Conservation (phyloP, 768 basidiomycete species). For the Glaciozyma martinii region DNA sequence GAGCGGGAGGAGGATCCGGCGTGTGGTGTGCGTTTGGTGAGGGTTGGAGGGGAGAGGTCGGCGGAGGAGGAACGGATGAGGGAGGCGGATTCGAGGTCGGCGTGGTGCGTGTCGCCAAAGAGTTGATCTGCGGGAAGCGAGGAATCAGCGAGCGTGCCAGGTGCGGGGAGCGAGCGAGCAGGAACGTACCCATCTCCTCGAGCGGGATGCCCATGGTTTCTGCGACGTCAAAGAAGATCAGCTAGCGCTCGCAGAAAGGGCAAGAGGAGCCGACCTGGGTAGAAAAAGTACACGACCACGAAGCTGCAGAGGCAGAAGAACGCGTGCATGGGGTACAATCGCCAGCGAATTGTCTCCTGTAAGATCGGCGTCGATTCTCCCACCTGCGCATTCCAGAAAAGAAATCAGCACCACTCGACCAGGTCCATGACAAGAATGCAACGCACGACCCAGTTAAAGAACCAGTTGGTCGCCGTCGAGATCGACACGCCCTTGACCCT, state of each 20-base stretch:
- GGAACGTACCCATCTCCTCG: constrained; percentile 37
- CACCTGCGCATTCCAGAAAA: constrained; percentile 76
- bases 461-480: constrained; percentile 30
- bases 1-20: no score
- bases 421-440: background rate
- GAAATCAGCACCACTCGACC: background rate
- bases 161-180: no score
- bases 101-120: constrained; percentile 22
- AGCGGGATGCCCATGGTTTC: constrained; percentile 35
- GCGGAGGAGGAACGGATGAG: background rate
- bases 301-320: constrained; percentile 52
- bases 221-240: no score
- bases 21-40: background rate
- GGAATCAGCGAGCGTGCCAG: background rate
- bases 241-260: no score
- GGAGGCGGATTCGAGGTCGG: constrained; percentile 8
- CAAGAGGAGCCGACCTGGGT: constrained; percentile 36
- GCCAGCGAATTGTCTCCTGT: constrained; percentile 80
- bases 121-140: constrained; percentile 15
- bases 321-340: constrained; percentile 90
- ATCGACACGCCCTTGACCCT: constrained; percentile 93
- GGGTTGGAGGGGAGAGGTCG: background rate
- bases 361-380: constrained; percentile 78
- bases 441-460: constrained; percentile 15
- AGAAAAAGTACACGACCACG: constrained; percentile 59